Base-by-base conservation (phyloP, 2,329 filamentous ascomycete species). In the Scedosporium dehoogii region DNA sequence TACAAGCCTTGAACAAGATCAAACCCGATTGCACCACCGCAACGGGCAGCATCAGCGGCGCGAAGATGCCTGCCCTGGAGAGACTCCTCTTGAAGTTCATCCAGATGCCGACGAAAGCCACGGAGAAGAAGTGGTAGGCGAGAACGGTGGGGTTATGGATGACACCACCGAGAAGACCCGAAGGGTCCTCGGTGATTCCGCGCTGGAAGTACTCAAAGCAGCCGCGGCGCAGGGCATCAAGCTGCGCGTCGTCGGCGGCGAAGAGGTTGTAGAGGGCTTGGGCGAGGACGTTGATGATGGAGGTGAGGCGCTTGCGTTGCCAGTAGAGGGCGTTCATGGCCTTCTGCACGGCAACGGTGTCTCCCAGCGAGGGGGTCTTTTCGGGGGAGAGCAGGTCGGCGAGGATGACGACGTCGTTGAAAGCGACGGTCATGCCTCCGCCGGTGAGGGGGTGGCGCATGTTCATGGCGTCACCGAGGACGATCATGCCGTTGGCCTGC, bases 391-490 rank as follows among this genome's bases (percentile, higher is more conserved):
- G 83, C 23, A 97, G 79, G 7, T 88, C 82, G 0, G 88, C 79
- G 27, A 99, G 81, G 1, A 96, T 75, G 10, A 94, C 82, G 1
- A 90, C 92, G 71, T 99, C 94, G 76, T 93, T 96, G 74, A 99
- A 89, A 1, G 91, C 94, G 1, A 97, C 94, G 0, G 93, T 97
- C 94, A 99, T 99, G 69, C 94, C 94, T 67, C 94, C 94, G 61
- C 94, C 94, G 0, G 94, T 99, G 12, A 99, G 82, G 1, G 94
- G 94, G 76, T 99, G 94, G n/a, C 94, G 90, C 94, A 99, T 99
- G 79, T 99, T 99, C 82, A 96, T 88, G 14, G 94, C 93, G 73
- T 99, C 94, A 64, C 94, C 94, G 7, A 97, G 82, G 42, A 99
- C 79, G 58, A 96, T 81, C 64, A 96, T 83, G 71, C 90, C 89